Evolutionary conservation across 108 stramenopile species (phyloP), one percentile per base, ranked within the genome.

Genomic region (Nitzschia inconspicua): DNA sequence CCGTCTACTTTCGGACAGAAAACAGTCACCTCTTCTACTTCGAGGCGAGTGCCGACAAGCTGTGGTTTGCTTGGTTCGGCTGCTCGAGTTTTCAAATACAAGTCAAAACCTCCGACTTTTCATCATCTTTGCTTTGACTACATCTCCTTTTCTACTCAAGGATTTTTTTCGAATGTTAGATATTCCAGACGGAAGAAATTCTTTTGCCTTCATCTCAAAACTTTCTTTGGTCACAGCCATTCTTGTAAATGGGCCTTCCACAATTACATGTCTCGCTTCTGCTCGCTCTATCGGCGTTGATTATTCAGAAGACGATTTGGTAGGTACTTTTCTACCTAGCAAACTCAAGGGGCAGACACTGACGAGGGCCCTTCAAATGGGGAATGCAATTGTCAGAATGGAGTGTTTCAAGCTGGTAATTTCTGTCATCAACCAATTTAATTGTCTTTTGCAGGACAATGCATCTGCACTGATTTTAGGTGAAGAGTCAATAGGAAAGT

Each of bases 171-270:
- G 63, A 0, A 39, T 57, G 16, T 47, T 86, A 29, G 36, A 64
- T 14, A 29, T 89, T 4, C 78, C 80, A 18, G 88, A 89, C 43
- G 44, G 79, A 4, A 89, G 74, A 42, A 70, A 74, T 10, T 46
- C 66, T 19, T 83, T 78, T 63, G 71, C 53, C 18, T 80, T 77
- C 29, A 23, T 86, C 18, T 60, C 80, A 30, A 55, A 66, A 22
- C 39, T 82, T 18, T 47, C 73, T 42, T 79, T 85, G 50, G 60
- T 84, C 4, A 64, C 77, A 6, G 53, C 47, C 32, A 50, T 89
- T 11, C 34, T 89, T 16, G 55, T 62, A 24, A 44, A 77, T 4
- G 80, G 80, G 11, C 84, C 88, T 29, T 58, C 71, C n/a, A 24
- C 60, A 19, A 7, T 39, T 13, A 9, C 31, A 1, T 70, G 68